phyloP scores from a whole-genome alignment of 306 rosid genomes.

The Dalbergia oliveri region DNA sequence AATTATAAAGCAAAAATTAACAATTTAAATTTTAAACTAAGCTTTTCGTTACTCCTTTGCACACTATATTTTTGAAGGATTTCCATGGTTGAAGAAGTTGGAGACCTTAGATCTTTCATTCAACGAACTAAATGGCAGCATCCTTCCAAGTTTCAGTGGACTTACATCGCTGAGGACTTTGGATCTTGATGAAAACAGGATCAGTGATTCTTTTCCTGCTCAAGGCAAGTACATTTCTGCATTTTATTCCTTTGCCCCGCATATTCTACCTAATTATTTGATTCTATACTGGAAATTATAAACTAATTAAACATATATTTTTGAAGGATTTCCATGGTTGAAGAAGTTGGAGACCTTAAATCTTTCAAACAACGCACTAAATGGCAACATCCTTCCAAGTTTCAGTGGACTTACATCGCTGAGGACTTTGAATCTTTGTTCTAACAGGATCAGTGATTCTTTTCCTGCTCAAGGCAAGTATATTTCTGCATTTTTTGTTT shows the following conservation, averaged over 20 bases:
- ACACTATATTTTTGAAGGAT: background rate
- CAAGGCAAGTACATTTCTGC: background rate
- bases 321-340: background rate
- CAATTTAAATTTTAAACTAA: too few species aligned
- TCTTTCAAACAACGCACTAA: background rate
- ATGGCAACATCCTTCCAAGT: background rate
- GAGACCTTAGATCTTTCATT: background rate
- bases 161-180: slow-evolving; percentile 5
- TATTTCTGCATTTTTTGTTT: background rate
- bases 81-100: background rate
- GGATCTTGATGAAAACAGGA: background rate
- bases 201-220: background rate
- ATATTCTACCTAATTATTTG: too few species aligned
- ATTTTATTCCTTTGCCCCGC: too few species aligned
- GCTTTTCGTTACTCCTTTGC: too few species aligned
- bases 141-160: background rate
- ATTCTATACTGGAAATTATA: too few species aligned
- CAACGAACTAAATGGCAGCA: background rate
- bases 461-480: background rate
- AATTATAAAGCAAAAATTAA: too few species aligned
- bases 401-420: slow-evolving; percentile 16
- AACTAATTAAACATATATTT: background rate
- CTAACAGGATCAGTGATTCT: background rate
- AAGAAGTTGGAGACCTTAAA: background rate
- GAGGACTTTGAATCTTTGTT: background rate